A percentile compares a stretch with the other conserved stretches of the same genome.
phyloP scores from a whole-genome alignment of 169 alveolate species.

The Plasmodium gonderi region DNA sequence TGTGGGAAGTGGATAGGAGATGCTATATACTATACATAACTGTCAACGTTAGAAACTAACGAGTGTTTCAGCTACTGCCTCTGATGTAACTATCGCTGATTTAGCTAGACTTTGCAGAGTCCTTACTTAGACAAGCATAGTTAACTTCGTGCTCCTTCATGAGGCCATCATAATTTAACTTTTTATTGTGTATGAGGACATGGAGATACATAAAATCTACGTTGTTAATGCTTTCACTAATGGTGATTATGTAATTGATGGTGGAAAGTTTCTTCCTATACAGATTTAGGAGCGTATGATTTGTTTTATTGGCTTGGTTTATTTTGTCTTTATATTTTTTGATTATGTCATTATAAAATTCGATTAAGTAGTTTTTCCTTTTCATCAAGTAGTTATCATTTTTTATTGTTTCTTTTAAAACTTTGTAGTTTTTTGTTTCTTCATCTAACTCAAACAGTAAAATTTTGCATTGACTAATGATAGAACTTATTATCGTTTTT shows the following conservation, averaged over 20 bases:
- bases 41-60: too few species aligned
- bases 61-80: neutral
- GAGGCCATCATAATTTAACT: conserved; percentile 20
- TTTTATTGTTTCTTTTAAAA: conserved; percentile 34
- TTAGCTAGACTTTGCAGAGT: neutral
- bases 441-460: conserved; percentile 52
- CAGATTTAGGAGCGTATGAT: conserved; percentile 23
- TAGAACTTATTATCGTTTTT: conserved; percentile 18
- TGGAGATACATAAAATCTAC: conserved; percentile 47
- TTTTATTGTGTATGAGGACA: conserved; percentile 36
- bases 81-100: neutral
- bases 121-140: conserved; percentile 36
- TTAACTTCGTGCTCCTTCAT: conserved; percentile 46
- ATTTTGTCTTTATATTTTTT: conserved; percentile 27
- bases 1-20: neutral
- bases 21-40: too few species aligned
- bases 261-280: conserved; percentile 28
- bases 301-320: conserved; percentile 30
- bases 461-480: conserved; percentile 59
- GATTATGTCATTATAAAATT: conserved; percentile 13
- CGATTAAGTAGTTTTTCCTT: conserved; percentile 5
- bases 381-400: conserved; percentile 36
- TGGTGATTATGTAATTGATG: conserved; percentile 30
- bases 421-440: conserved; percentile 33
- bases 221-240: conserved; percentile 29